Evolutionary conservation across 352 stramenopile species (phyloP).

Genomic region (Globisporangium okanoganense): DNA sequence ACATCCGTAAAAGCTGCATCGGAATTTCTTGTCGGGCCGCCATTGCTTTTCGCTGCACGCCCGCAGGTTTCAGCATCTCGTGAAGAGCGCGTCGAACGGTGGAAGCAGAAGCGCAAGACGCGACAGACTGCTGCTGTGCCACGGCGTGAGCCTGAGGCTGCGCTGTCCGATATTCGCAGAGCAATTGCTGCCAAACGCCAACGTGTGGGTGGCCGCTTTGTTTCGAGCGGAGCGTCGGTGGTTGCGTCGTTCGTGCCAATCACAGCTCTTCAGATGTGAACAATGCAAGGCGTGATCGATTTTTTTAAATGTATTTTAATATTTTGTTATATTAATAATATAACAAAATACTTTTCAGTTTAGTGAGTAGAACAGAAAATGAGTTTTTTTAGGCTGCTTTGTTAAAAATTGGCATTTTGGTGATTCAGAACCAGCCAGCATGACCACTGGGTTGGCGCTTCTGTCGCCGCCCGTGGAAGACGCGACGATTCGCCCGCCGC

Average conservation of each 20-base stretch:
- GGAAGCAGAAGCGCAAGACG: background rate
- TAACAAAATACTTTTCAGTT: too few relatives aligned
- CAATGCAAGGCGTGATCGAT: background rate
- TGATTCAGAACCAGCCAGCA: too few relatives aligned
- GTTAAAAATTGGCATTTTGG: too few relatives aligned
- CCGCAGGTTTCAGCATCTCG: background rate
- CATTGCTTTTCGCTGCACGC: background rate
- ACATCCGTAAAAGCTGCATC: background rate
- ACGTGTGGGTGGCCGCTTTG: background rate
- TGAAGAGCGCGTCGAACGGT: background rate
- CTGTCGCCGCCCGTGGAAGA: background rate
- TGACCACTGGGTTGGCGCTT: too few relatives aligned
- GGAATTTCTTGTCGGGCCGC: background rate
- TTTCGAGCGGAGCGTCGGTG: background rate
- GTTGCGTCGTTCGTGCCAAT: background rate
- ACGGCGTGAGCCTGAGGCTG: background rate
- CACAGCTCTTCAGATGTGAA: background rate
- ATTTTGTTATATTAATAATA: too few relatives aligned
- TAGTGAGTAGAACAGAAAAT: too few relatives aligned
- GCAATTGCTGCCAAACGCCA: background rate
- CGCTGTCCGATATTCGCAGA: background rate
- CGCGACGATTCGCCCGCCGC: background rate
- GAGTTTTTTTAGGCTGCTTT: too few relatives aligned
- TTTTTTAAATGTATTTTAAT: too few relatives aligned
- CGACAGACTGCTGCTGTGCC: background rate